Conservation (phyloP, 441 rosid genomes). For the Corymbia calophylla region DNA sequence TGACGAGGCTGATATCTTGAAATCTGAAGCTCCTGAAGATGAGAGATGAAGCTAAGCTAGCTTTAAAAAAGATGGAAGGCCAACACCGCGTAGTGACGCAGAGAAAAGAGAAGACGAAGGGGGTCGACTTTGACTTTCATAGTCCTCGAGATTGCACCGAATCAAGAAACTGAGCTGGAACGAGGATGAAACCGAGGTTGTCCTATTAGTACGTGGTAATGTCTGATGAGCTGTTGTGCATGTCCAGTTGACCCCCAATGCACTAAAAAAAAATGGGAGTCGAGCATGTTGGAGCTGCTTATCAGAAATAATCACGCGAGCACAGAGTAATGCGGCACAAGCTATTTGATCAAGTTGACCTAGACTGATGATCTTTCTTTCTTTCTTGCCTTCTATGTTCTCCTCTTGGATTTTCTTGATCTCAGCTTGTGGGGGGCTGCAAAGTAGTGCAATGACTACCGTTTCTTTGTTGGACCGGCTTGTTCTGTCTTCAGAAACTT, state of each 20-base stretch:
- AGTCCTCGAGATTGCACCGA: background rate
- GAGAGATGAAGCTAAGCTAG: background rate
- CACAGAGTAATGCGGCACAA: background rate
- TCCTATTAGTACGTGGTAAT: background rate
- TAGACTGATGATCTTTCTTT: background rate
- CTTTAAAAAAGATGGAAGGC: background rate
- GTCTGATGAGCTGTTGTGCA: background rate
- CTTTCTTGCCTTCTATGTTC: background rate
- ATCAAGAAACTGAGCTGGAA: background rate
- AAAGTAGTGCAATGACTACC: background rate
- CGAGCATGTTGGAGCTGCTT: background rate
- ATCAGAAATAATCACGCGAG: background rate
- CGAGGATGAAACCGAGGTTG: background rate
- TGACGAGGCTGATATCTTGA: background rate
- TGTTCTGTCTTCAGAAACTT: background rate
- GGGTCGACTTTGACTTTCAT: background rate
- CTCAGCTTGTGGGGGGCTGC: background rate
- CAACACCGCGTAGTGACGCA: background rate
- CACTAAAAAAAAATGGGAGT: background rate
- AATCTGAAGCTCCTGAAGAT: background rate
- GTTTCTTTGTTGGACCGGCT: background rate
- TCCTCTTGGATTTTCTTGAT: background rate
- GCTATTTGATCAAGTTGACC: background rate
- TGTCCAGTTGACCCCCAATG: background rate
- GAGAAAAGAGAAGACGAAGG: background rate